Evolutionary conservation across 176 grass and related monocot species (phyloP), one percentile per base, ranked within the genome.

Genomic region (Miscanthus lutarioriparius): DNA sequence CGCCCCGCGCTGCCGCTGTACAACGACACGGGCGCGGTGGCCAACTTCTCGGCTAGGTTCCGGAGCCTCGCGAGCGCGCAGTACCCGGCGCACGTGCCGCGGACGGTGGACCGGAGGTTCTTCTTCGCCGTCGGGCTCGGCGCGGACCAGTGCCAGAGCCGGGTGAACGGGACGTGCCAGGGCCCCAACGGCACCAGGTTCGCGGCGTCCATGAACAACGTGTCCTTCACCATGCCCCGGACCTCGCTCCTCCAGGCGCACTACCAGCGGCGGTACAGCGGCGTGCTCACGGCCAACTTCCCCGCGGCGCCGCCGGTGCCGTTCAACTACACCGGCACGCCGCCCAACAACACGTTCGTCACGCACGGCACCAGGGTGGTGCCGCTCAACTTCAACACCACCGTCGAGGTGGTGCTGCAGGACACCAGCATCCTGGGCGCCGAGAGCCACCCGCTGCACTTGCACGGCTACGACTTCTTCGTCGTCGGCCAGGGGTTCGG

Each of bases 381-480:
- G 83, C 89, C 89, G 59, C 72, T 94, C 13, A 5, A 7, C 0
- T 97, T 85, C 89, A 94, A 97, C 79, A 72, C 94, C 28, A 87
- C 51, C 37, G 94, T 97, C 0, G 94, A 97, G 88, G 76, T 95
- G 64, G 90, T 95, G 74, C 87, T 95, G 85, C 93, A 95, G 84
- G 93, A 88, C 82, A 92, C 90, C 5, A 90, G 83, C 77, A 81
- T 95, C 48, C 87, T 80, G 8, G 81, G 89, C 62, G 73, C 86
- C 23, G 94, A 96, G 84, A 93, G 89, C 86, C 94, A 96, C 84
- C 94, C 94, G 8, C 81, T 96, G 74, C 94, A 96, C 80, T 77
- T 96, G 2, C 91, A 96, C 86, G 94, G 94, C 54, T 81, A 85
- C 89, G 86, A 96, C 82, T 96, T 96, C 86, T 87, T 14, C 79